A percentile compares a stretch with the other conserved stretches of the same genome.
Conservation (phyloP, 2,329 filamentous ascomycete species). For the Neonectria punicea region DNA sequence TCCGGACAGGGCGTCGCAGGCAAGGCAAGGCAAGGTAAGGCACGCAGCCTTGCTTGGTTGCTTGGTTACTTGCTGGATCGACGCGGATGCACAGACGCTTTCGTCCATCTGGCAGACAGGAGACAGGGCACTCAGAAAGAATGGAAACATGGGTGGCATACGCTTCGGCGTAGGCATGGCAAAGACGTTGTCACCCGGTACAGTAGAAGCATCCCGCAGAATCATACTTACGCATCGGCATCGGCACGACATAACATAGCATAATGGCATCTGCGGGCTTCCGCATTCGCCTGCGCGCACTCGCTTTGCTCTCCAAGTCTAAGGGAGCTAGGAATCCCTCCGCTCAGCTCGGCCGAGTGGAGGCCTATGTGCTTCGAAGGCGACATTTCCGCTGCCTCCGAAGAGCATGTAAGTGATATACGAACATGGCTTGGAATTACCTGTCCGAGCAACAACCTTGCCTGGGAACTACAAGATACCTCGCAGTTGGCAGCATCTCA, state of each 20-base stretch:
- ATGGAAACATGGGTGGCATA: constrained; percentile 16
- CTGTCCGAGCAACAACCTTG: neutral
- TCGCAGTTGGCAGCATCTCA: neutral
- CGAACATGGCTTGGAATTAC: neutral
- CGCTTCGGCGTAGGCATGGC: neutral
- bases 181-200: neutral
- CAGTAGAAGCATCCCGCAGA: neutral
- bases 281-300: constrained; percentile 4
- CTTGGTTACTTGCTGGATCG: constrained; percentile 18
- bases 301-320: neutral
- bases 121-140: neutral
- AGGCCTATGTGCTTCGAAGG: neutral
- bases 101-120: neutral
- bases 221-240: constrained; percentile 6
- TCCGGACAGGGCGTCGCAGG: constrained; percentile 20
- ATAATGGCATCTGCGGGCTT: neutral
- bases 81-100: constrained; percentile 17
- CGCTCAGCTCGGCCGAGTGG: constrained; percentile 12
- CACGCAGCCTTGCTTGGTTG: constrained; percentile 10
- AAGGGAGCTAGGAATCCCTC: constrained; percentile 4
- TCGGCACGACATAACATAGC: constrained; percentile 13
- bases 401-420: constrained; percentile 9
- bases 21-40: neutral
- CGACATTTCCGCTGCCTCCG: constrained; percentile 1
- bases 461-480: neutral